Conservation (phyloP, 2,329 filamentous ascomycete species). For the Cryphonectria carpinicola region DNA sequence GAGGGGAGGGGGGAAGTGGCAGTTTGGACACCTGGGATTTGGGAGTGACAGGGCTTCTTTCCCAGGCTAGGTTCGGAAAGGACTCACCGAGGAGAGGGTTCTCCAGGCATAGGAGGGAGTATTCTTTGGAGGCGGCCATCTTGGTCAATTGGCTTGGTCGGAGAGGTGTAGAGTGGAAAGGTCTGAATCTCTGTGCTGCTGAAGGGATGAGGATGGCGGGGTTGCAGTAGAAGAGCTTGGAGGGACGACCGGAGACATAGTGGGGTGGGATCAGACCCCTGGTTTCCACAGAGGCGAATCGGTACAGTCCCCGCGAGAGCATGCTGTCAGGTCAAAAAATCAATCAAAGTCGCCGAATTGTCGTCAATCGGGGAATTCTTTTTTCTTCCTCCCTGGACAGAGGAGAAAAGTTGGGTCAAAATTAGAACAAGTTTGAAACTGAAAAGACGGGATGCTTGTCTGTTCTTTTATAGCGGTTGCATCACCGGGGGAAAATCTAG, state of each 20-base stretch:
- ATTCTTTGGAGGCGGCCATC: constrained; percentile 80
- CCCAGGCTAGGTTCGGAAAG: not conserved
- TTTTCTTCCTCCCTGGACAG: not conserved
- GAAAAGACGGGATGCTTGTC: constrained; percentile 2
- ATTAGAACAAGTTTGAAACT: not conserved
- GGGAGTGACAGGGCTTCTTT: constrained; percentile 27
- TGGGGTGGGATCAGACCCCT: constrained; percentile 29
- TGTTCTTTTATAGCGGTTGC: constrained; percentile 10
- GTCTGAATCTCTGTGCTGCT: constrained; percentile 26
- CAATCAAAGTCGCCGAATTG: constrained; percentile 23
- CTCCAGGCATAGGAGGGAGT: constrained; percentile 89
- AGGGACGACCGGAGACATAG: constrained; percentile 25
- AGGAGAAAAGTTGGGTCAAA: not conserved
- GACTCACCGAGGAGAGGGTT: constrained; percentile 89
- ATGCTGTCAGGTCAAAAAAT: constrained; percentile 9
- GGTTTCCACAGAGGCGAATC: constrained; percentile 21
- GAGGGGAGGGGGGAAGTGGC: not conserved
- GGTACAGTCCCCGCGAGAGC: constrained; percentile 24
- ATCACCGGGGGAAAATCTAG: not conserved
- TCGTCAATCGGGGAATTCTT: not conserved
- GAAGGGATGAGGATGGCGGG: constrained; percentile 38
- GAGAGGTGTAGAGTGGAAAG: constrained; percentile 30
- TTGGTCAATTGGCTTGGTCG: constrained; percentile 37
- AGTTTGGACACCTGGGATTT: not conserved
- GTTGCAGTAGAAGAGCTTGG: constrained; percentile 30